Conservation (phyloP, 2,329 filamentous ascomycete species). For the Diaporthe sp. region DNA sequence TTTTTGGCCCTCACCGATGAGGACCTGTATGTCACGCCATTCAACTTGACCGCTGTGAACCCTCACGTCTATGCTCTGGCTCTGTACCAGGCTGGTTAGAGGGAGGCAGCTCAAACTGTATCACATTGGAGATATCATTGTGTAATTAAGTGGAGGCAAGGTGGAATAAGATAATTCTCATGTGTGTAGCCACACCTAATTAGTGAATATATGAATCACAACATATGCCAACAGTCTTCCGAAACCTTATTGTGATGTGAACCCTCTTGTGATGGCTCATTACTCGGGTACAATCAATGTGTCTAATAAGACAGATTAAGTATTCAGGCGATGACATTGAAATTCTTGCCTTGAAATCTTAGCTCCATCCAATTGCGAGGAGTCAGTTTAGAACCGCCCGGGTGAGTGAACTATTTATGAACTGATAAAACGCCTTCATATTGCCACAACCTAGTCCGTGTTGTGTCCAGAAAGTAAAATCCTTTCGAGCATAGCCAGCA, state of each 20-base stretch:
- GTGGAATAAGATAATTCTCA: neutral
- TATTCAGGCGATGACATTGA: no score
- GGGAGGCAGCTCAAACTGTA: neutral
- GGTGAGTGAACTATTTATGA: no score
- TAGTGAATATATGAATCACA: neutral
- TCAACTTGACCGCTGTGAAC: constrained; percentile 81
- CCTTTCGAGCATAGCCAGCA: no score
- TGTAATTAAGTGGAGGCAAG: no score
- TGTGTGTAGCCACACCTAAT: neutral
- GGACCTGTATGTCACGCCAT: constrained; percentile 78
- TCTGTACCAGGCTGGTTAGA: constrained; percentile 83
- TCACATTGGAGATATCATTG: neutral
- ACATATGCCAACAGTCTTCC: neutral
- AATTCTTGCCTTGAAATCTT: no score
- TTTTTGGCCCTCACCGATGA: constrained; percentile 82
- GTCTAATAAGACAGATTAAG: no score
- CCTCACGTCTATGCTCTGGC: constrained; percentile 81
- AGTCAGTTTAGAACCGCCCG: no score
- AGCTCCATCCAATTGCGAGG: no score
- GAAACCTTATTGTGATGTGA: neutral
- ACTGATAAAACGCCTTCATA: no score
- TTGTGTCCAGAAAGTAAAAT: no score
- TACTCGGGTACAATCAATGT: no score
- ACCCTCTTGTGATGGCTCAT: neutral
- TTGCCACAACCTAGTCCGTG: no score